A percentile compares a stretch with the other conserved stretches of the same genome.
Conservation (phyloP, 192 early-diverging fungal genomes). For the Coemansia biformis region DNA sequence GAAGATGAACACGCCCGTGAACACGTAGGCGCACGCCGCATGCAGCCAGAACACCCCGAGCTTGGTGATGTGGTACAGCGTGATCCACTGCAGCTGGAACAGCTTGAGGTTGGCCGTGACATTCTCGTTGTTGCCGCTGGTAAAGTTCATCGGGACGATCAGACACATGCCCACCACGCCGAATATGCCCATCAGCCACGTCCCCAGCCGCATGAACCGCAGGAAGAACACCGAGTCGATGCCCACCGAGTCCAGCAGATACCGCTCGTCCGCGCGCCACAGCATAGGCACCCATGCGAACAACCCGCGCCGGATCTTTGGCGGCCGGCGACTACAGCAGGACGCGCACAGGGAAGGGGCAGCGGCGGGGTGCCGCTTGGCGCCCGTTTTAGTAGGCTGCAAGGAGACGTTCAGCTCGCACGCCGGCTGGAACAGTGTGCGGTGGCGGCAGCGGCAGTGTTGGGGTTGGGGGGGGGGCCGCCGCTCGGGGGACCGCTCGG, state of each 20-base stretch:
- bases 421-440: too few relatives aligned
- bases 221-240: slow-evolving; percentile 70
- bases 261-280: slow-evolving; percentile 54
- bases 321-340: slow-evolving; percentile 57
- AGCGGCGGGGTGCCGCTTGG: too few relatives aligned
- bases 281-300: slow-evolving; percentile 63
- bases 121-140: slow-evolving; percentile 52
- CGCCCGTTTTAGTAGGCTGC: too few relatives aligned
- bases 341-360: neutral
- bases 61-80: slow-evolving; percentile 48
- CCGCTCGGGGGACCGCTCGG: too few relatives aligned
- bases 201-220: slow-evolving; percentile 58
- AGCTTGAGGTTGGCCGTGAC: slow-evolving; percentile 22
- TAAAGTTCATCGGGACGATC: slow-evolving; percentile 62
- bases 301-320: slow-evolving; percentile 57
- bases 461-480: too few relatives aligned
- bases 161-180: slow-evolving; percentile 55
- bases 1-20: slow-evolving; percentile 53
- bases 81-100: slow-evolving; percentile 43
- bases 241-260: slow-evolving; percentile 60
- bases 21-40: slow-evolving; percentile 53
- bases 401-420: too few relatives aligned
- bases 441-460: too few relatives aligned
- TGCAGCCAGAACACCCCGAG: slow-evolving; percentile 62
- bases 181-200: slow-evolving; percentile 55